These are phyloP conservation scores for Mycena venus DNA, from an alignment of 768 basidiomycete species.

Conservation along the genomic window DNA sequence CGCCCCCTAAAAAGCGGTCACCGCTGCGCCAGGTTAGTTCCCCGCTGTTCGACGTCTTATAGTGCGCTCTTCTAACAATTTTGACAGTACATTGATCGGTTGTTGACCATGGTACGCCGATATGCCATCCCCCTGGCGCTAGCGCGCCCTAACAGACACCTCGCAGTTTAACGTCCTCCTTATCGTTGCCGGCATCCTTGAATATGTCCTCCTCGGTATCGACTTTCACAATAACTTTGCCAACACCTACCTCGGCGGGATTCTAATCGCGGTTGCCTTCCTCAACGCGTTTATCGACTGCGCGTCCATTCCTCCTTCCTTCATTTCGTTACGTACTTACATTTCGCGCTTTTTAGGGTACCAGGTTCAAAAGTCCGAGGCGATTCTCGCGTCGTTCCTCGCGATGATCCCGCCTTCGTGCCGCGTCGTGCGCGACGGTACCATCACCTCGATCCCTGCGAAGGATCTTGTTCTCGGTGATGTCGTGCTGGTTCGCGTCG, in stretches of 20 bases:
- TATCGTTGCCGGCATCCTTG: constrained; percentile 74
- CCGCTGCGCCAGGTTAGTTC: constrained; percentile 70
- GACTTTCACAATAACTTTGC: constrained; percentile 72
- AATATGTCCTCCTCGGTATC: constrained; percentile 75
- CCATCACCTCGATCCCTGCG: constrained; percentile 68
- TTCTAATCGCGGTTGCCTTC: constrained; percentile 76
- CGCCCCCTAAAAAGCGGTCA: constrained; percentile 77
- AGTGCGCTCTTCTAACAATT: constrained; percentile 8
- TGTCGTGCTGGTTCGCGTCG: constrained; percentile 71
- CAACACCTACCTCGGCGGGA: constrained; percentile 79
- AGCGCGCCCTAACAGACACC: constrained; percentile 36
- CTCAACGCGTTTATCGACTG: constrained; percentile 80
- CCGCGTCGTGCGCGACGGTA: constrained; percentile 71
- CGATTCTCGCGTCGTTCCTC: constrained; percentile 78
- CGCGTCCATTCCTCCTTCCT: constrained; percentile 34
- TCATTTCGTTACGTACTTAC: not conserved
- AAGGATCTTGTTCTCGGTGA: constrained; percentile 77
- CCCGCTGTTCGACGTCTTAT: constrained; percentile 24
- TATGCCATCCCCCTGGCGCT: constrained; percentile 38
- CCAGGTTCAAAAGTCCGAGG: constrained; percentile 81
- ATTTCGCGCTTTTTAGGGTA: constrained; percentile 41
- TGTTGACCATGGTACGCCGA: constrained; percentile 58
- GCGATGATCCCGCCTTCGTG: constrained; percentile 82
- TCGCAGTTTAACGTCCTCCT: constrained; percentile 72
- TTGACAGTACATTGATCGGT: constrained; percentile 72